Percentiles rank a stretch among this genome's conserved stretches.
These are phyloP conservation scores for Paspalum vaginatum DNA, from an alignment of 176 grass and related monocot genomes.

Conservation along the genomic window DNA sequence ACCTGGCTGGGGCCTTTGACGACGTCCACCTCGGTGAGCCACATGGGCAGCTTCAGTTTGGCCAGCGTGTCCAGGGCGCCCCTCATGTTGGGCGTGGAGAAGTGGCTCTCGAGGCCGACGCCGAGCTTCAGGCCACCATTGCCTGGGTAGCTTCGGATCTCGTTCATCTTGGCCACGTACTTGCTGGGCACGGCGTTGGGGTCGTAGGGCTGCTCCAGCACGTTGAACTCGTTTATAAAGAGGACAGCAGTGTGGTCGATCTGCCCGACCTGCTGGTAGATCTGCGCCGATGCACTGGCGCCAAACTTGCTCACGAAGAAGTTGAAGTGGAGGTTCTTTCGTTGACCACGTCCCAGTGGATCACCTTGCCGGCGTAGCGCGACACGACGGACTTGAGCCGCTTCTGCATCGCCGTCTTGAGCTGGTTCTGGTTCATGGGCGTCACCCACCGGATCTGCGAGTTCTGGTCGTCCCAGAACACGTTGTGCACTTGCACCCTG, in stretches of 20 bases:
- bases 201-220: constrained; percentile 62
- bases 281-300: constrained; percentile 36
- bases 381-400: constrained; percentile 55
- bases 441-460: constrained; percentile 49
- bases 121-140: constrained; percentile 45
- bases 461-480: constrained; percentile 78
- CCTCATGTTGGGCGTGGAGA: constrained; percentile 68
- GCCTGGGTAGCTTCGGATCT: constrained; percentile 49
- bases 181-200: constrained; percentile 32
- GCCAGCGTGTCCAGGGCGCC: constrained; percentile 68
- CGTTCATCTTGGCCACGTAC: constrained; percentile 60
- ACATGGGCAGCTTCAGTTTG: constrained; percentile 62
- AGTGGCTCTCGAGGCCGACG: constrained; percentile 83
- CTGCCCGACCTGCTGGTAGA: constrained; percentile 54
- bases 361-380: constrained; percentile 66
- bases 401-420: constrained; percentile 49
- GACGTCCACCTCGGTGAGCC: constrained; percentile 91
- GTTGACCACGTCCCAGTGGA: constrained; percentile 90
- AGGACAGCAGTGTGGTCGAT: constrained; percentile 47
- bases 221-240: constrained; percentile 90
- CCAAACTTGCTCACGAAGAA: constrained; percentile 71
- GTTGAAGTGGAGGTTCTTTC: constrained; percentile 85
- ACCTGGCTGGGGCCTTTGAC: constrained; percentile 43
- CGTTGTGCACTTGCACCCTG: constrained; percentile 71
- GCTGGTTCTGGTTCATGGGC: constrained; percentile 11